Evolutionary conservation across 352 stramenopile genomes (phyloP).

Genomic region (Poterioochromonas sp.): DNA sequence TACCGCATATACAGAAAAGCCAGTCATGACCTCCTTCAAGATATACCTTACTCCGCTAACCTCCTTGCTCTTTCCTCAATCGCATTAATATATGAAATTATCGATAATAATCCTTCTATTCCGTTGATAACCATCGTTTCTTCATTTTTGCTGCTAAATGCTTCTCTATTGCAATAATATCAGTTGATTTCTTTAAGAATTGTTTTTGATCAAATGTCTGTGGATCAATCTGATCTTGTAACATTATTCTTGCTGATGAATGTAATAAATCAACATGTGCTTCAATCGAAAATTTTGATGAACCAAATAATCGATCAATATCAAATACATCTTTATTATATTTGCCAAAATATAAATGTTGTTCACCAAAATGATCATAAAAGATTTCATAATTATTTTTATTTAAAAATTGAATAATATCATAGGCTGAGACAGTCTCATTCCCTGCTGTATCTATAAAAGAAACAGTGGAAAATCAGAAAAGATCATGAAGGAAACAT

Average conservation of each 20-base stretch:
- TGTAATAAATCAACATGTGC: not conserved
- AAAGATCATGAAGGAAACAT: not conserved
- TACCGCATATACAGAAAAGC: too few species aligned
- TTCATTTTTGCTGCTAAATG: not conserved
- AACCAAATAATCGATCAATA: constrained; percentile 5
- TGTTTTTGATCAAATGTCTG: not conserved
- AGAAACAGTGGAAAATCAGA: not conserved
- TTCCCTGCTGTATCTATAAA: not conserved
- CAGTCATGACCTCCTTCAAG: too few species aligned
- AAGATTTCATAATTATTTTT: constrained; percentile 3
- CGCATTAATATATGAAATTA: too few species aligned
- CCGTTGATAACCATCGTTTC: not conserved
- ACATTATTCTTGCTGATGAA: not conserved
- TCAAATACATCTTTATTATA: not conserved
- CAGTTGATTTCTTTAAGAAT: not conserved
- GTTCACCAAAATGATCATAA: not conserved
- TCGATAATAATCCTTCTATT: too few species aligned
- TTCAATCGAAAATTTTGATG: not conserved
- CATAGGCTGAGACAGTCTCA: not conserved
- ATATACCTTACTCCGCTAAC: too few species aligned
- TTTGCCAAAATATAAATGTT: constrained; percentile 9
- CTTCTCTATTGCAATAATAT: not conserved
- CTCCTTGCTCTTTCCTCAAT: too few species aligned
- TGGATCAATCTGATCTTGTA: not conserved
- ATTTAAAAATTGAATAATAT: not conserved